These are phyloP conservation scores for Colletotrichum gigasporum DNA, from an alignment of 2,329 filamentous ascomycete species.

Conservation along the genomic window DNA sequence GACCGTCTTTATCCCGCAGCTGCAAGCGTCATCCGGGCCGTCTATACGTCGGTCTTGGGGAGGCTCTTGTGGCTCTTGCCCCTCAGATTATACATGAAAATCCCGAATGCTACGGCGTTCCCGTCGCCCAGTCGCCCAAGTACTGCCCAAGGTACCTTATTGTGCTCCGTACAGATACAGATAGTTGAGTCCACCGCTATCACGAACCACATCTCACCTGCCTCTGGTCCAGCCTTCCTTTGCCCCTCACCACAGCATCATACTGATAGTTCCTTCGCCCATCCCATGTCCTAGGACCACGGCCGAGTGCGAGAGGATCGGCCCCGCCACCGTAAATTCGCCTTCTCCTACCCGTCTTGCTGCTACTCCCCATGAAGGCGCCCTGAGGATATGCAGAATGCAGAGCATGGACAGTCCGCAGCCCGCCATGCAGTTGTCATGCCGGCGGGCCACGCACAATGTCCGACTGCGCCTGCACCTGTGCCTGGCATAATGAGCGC, in stretches of 20 bases:
- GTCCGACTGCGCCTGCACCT: no score
- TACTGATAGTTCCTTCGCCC: neutral
- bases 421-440: no score
- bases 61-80: neutral
- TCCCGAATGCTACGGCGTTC: constrained; percentile 4
- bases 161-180: neutral
- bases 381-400: no score
- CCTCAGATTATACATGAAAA: neutral
- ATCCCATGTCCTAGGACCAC: neutral
- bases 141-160: no score
- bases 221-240: neutral
- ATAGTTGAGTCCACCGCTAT: neutral
- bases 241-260: neutral
- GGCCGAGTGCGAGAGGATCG: neutral
- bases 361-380: no score
- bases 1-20: constrained; percentile 16
- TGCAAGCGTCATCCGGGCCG: neutral
- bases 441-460: no score
- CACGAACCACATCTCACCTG: neutral
- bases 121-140: no score
- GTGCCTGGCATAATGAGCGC: no score
- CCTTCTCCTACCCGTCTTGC: no score
- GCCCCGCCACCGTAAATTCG: no score
- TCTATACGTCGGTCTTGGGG: neutral
- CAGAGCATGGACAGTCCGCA: no score